Evolutionary conservation across 163 green algal genomes (phyloP), one percentile per base, ranked within the genome.

Genomic region (Volvox carteri): DNA sequence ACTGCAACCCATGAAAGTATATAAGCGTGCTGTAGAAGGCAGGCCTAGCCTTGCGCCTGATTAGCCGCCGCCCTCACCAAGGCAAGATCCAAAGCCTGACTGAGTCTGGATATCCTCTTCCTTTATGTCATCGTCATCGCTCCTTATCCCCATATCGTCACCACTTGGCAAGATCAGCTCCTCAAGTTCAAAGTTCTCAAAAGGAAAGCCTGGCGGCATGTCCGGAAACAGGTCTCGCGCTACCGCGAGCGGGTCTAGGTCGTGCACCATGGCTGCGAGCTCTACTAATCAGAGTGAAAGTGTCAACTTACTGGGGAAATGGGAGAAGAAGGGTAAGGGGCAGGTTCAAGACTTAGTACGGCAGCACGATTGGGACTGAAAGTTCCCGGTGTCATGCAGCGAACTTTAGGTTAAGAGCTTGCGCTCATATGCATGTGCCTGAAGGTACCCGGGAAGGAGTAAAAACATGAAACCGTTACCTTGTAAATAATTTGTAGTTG

Each of bases 1-100:
- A 99, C 97, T 98, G 94, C 91, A 90, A 41, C n/a, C 56, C 41
- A 54, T 48, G 46, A n/a, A 25, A 73, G 35, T n/a, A 4, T 4
- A 79, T 12, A 72, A 70, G 21, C 30, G 37, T 73, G 54, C 30
- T 46, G 37, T 77, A 37, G 19, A 56, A 72, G 35, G 6, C n/a
- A 18, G 14, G 48, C 77, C 37, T n/a, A 79, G 48, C 28, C n/a
- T n/a, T 0, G 50, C 5, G n/a, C 8, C 8, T 41, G 72, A 52
- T 37, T 72, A 89, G 56, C 74, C 54, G 73, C 54, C 67, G 35
- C 73, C 41, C 88, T 86, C 67, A 98, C 96, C 95, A 14, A 99
- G 95, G 33, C 99, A 96, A 84, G 94, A 97, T 85, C 95, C 97
- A 91, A 99, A 99, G 50, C 98, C 98, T 19, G 91, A 97, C 90